A percentile compares a stretch with the other conserved stretches of the same genome.
These are phyloP conservation scores for Scheffersomyces ergatensis DNA, from an alignment of 805 yeast genomes.

Conservation along the genomic window DNA sequence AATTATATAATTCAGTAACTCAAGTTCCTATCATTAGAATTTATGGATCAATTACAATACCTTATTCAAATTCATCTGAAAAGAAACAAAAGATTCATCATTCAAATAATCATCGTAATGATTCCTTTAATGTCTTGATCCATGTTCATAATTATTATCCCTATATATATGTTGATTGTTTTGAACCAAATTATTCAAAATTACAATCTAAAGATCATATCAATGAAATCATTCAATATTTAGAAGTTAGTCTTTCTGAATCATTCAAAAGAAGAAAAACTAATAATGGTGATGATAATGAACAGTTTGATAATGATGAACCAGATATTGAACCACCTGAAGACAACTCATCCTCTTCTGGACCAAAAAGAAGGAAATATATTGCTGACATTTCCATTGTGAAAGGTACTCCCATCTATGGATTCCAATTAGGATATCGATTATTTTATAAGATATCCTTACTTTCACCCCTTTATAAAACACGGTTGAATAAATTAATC, in stretches of 20 bases:
- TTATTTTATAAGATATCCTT: constrained; percentile 67
- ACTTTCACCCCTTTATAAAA: constrained; percentile 57
- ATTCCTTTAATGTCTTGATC: constrained; percentile 33
- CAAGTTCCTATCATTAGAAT: constrained; percentile 76
- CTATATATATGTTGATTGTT: constrained; percentile 67
- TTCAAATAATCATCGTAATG: constrained; percentile 1
- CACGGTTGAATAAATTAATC: constrained; percentile 50
- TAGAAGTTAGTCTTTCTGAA: constrained; percentile 43
- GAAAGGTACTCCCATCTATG: constrained; percentile 80
- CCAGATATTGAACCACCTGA: constrained; percentile 1
- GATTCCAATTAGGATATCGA: constrained; percentile 67
- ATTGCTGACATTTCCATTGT: constrained; percentile 64
- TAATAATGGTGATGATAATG: constrained; percentile 9
- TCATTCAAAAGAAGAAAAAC: constrained; percentile 32
- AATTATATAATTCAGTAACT: constrained; percentile 27
- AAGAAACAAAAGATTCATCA: constrained; percentile 1
- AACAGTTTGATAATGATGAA: not conserved
- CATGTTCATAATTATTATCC: constrained; percentile 89
- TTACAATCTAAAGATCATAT: constrained; percentile 14
- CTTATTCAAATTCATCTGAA: constrained; percentile 4
- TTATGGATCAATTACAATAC: constrained; percentile 63
- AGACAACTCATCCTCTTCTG: constrained; percentile 3
- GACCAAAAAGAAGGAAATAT: constrained; percentile 29
- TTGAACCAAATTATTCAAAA: constrained; percentile 28
- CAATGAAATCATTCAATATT: constrained; percentile 31